These are phyloP conservation scores for Hippophae tibetana DNA, from an alignment of 306 rosid genomes.

Conservation along the genomic window DNA sequence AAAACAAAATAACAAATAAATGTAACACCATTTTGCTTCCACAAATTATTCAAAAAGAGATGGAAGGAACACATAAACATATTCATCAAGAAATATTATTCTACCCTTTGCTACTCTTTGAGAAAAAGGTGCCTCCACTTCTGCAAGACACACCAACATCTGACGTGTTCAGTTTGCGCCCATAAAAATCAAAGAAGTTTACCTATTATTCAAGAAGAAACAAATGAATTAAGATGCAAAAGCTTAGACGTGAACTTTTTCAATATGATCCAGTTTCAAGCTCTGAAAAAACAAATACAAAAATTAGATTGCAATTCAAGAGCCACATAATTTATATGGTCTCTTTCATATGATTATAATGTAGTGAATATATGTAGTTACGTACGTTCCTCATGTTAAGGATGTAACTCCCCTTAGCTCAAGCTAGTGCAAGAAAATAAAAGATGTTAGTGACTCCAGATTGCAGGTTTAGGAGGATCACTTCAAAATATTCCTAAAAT, in stretches of 20 bases:
- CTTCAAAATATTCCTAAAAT: too few species aligned
- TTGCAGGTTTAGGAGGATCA: too few species aligned
- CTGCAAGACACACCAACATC: constrained; percentile 93
- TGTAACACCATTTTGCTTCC: neutral
- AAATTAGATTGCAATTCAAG: neutral
- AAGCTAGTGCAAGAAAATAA: too few species aligned
- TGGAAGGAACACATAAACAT: neutral
- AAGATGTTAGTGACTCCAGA: too few species aligned
- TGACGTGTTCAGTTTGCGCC: constrained; percentile 80
- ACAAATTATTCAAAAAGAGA: neutral
- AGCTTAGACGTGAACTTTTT: neutral
- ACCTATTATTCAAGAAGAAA: constrained; percentile 39
- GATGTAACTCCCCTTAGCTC: too few species aligned
- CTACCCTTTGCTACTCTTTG: constrained; percentile 68
- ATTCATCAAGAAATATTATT: constrained; percentile 9
- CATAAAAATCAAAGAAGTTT: constrained; percentile 78
- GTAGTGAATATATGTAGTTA: too few species aligned
- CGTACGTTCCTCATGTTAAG: too few species aligned
- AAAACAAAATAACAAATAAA: constrained; percentile 1
- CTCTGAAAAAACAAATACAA: neutral
- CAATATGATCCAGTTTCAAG: neutral
- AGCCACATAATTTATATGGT: too few species aligned
- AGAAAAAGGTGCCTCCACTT: constrained; percentile 62
- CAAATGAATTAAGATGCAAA: constrained; percentile 7
- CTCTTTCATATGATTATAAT: too few species aligned